phyloP scores from a whole-genome alignment of 2,329 filamentous ascomycete species.

The Neoascochyta sp. region DNA sequence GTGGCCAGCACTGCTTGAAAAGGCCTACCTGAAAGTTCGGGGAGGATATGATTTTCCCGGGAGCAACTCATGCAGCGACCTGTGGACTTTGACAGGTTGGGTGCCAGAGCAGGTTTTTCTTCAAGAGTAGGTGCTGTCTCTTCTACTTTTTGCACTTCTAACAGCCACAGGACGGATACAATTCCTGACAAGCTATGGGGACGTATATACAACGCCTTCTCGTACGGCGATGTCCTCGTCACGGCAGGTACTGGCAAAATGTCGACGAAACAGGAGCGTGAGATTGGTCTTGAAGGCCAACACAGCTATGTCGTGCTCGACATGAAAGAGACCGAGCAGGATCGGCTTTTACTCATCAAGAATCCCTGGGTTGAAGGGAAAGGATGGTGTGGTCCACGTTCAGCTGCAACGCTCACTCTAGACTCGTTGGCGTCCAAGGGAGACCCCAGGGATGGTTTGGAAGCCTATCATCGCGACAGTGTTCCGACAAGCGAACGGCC shows the following conservation, averaged over 20 bases:
- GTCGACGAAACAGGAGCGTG: slow-evolving; percentile 69
- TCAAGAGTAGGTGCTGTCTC: slow-evolving; percentile 55
- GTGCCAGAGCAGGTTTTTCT: slow-evolving; percentile 94
- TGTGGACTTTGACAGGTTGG: slow-evolving; percentile 93
- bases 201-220: slow-evolving; percentile 69
- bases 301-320: slow-evolving; percentile 93
- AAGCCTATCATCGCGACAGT: slow-evolving; percentile 25
- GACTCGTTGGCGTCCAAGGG: slow-evolving; percentile 16
- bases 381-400: slow-evolving; percentile 60
- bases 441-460: slow-evolving; percentile 14
- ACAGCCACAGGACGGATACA: slow-evolving; percentile 63
- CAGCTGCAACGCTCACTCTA: slow-evolving; percentile 14
- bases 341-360: slow-evolving; percentile 75
- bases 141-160: slow-evolving; percentile 2
- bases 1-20: slow-evolving; percentile 92
- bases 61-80: slow-evolving; percentile 92
- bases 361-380: slow-evolving; percentile 91
- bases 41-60: slow-evolving; percentile 97
- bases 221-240: slow-evolving; percentile 75
- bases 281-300: slow-evolving; percentile 78
- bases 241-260: slow-evolving; percentile 88
- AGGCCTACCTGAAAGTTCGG: slow-evolving; percentile 91
- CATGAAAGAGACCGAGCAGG: slow-evolving; percentile 61
- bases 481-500: slow-evolving; percentile 32
- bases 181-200: slow-evolving; percentile 74